A percentile compares a stretch with the other conserved stretches of the same genome.
These are phyloP conservation scores for Apodospora peruviana DNA, from an alignment of 495 filamentous ascomycete genomes.

Conservation along the genomic window DNA sequence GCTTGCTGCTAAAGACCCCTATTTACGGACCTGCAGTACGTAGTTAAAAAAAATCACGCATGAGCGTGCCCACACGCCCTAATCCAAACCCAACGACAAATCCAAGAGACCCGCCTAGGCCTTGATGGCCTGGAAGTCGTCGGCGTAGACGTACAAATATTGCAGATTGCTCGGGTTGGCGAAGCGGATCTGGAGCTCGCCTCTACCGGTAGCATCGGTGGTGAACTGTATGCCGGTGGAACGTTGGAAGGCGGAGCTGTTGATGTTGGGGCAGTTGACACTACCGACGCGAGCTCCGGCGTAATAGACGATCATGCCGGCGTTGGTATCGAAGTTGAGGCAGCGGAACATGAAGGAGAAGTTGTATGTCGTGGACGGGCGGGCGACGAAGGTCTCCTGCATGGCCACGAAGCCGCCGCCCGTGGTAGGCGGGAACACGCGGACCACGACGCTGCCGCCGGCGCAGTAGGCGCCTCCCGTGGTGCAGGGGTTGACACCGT, in stretches of 20 bases:
- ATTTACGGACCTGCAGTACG: too few species aligned
- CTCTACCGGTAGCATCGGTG: constrained; percentile 11
- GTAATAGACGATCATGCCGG: constrained; percentile 8
- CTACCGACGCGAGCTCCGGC: constrained; percentile 2
- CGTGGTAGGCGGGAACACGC: constrained; percentile 9
- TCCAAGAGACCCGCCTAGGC: not conserved
- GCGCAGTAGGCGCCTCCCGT: constrained; percentile 2
- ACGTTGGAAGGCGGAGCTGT: constrained; percentile 5
- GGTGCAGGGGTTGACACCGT: constrained; percentile 16
- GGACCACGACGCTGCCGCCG: constrained; percentile 13
- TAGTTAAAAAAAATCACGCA: too few species aligned
- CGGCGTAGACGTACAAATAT: constrained; percentile 19
- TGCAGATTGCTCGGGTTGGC: not conserved
- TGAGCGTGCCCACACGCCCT: too few species aligned
- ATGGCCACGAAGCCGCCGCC: constrained; percentile 3
- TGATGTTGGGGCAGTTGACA: not conserved
- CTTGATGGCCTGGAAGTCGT: constrained; percentile 14
- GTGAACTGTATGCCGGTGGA: constrained; percentile 12
- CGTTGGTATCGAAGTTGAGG: constrained; percentile 16
- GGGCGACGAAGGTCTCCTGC: constrained; percentile 9
- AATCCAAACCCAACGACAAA: too few species aligned
- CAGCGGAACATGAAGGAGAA: constrained; percentile 16
- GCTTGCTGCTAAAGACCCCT: too few species aligned
- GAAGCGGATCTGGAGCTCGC: constrained; percentile 16
- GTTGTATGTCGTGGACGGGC: constrained; percentile 12